Evolutionary conservation across 2,329 filamentous ascomycete species (phyloP).

Genomic region (Neoscytalidium dimidiatum): DNA sequence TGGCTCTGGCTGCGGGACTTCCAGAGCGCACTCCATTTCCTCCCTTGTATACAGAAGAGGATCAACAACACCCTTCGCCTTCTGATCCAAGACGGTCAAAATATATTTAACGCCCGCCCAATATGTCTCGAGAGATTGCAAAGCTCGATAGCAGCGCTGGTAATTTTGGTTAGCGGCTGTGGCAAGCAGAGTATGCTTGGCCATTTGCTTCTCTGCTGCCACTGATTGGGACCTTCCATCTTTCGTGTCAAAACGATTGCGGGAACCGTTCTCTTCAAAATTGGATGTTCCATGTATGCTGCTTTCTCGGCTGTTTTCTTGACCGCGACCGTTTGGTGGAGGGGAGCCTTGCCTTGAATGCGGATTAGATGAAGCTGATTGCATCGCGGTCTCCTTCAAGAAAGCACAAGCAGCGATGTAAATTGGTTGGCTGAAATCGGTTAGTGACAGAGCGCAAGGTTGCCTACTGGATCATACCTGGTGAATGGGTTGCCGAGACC

Average conservation of each 20-base stretch:
- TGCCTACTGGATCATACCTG: constrained; percentile 32
- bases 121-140: constrained; percentile 78
- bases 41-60: constrained; percentile 66
- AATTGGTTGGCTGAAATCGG: constrained; percentile 69
- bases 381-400: constrained; percentile 76
- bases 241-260: not conserved
- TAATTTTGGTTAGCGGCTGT: constrained; percentile 86
- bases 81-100: constrained; percentile 81
- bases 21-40: constrained; percentile 73
- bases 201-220: constrained; percentile 44
- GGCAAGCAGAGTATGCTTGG: constrained; percentile 74
- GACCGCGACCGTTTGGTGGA: constrained; percentile 27
- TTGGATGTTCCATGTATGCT: not conserved
- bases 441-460: not conserved
- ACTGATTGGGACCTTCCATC: constrained; percentile 23
- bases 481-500: constrained; percentile 88
- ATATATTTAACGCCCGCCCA: constrained; percentile 90
- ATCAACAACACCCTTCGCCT: constrained; percentile 83
- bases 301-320: not conserved
- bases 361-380: constrained; percentile 63
- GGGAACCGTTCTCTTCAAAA: not conserved
- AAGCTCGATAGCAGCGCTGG: constrained; percentile 79
- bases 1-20: constrained; percentile 53
- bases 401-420: constrained; percentile 91
- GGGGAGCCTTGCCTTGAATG: constrained; percentile 62